Evolutionary conservation across 495 filamentous ascomycete genomes (phyloP).

Genomic region (Talaromyces borbonicus): DNA sequence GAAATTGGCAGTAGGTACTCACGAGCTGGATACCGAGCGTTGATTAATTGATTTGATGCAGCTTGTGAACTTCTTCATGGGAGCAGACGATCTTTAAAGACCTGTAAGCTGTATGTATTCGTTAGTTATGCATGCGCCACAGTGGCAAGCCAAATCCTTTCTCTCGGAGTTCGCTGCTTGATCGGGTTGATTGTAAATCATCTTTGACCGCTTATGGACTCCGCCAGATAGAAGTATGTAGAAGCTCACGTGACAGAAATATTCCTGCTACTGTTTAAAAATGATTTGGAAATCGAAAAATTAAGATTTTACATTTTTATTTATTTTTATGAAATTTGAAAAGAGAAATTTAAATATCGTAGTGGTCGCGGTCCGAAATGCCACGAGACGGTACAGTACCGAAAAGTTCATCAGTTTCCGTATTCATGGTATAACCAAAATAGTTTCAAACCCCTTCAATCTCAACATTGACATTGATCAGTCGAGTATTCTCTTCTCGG

Average conservation of each 20-base stretch:
- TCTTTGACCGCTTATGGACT: constrained; percentile 2
- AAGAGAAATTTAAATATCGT: too few species aligned
- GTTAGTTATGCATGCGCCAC: background rate
- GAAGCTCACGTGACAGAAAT: background rate
- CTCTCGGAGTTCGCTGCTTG: background rate
- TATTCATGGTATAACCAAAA: background rate
- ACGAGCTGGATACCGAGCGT: background rate
- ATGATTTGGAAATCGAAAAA: background rate
- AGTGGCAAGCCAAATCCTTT: too few species aligned
- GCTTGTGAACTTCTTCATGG: too few species aligned
- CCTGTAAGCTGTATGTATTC: background rate
- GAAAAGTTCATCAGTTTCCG: background rate
- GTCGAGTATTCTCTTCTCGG: constrained; percentile 24
- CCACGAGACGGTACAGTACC: too few species aligned
- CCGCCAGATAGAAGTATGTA: constrained; percentile 4
- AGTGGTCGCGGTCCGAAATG: too few species aligned
- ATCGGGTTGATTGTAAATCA: constrained; percentile 1
- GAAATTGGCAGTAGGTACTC: background rate
- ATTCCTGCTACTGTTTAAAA: too few species aligned
- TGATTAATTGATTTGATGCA: background rate
- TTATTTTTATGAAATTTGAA: too few species aligned
- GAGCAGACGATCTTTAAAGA: background rate
- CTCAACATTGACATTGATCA: background rate
- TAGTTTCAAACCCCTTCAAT: background rate
- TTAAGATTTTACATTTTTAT: too few species aligned